Evolutionary conservation across 129 eudicot species (phyloP).

Genomic region (Pseudognaphalium luteoalbum): DNA sequence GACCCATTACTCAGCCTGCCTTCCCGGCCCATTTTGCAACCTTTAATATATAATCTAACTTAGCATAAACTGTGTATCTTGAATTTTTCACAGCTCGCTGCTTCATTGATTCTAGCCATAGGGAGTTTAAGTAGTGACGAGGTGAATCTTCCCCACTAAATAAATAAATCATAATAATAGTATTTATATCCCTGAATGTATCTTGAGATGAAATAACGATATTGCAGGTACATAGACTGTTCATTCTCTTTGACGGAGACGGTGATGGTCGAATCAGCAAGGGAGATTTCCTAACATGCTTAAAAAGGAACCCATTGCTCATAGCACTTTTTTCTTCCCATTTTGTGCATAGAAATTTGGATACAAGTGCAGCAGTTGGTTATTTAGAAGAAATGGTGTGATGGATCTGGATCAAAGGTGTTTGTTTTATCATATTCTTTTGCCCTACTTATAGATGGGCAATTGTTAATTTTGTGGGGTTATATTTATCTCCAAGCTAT

Average conservation of each 20-base stretch:
- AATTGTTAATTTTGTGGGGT: conserved; percentile 10
- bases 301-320: conserved; percentile 77
- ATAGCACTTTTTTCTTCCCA: conserved; percentile 65
- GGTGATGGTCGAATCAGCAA: conserved; percentile 68
- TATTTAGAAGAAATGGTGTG: conserved; percentile 48
- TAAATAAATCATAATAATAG: background rate
- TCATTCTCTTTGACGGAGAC: conserved; percentile 60
- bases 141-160: conserved; percentile 39
- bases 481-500: background rate
- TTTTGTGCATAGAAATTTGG: conserved; percentile 35
- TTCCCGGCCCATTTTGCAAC: background rate
- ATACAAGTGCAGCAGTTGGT: conserved; percentile 22
- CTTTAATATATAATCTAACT: background rate
- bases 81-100: conserved; percentile 58
- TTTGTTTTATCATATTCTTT: conserved; percentile 5
- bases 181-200: background rate
- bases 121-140: conserved; percentile 53
- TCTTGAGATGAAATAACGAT: background rate
- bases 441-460: conserved; percentile 12
- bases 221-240: conserved; percentile 67
- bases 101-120: conserved; percentile 47
- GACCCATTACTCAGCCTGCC: background rate
- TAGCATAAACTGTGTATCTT: conserved; percentile 15
- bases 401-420: conserved; percentile 19
- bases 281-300: conserved; percentile 61